Conservation (phyloP, 352 stramenopile genomes). For the Phytophthora sp. region DNA sequence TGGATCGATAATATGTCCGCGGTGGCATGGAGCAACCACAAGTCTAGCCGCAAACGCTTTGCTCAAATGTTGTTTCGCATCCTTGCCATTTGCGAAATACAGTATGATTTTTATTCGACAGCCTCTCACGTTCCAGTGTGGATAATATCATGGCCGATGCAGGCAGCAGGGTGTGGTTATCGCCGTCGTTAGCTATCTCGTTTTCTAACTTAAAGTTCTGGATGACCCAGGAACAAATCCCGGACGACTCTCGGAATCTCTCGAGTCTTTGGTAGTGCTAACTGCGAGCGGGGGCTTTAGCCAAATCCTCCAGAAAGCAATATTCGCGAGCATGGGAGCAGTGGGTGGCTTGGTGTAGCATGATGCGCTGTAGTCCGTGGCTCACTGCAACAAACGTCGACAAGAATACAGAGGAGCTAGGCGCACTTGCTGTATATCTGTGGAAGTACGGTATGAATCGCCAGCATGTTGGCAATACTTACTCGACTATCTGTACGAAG, state of each 20-base stretch:
- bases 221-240: slow-evolving; percentile 18
- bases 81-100: slow-evolving; percentile 7
- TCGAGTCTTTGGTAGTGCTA: slow-evolving; percentile 22
- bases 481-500: slow-evolving; percentile 15
- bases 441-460: slow-evolving; percentile 32
- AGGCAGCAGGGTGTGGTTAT: slow-evolving; percentile 28
- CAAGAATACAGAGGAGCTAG: slow-evolving; percentile 23
- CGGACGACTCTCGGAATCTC: slow-evolving; percentile 22
- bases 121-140: slow-evolving; percentile 14
- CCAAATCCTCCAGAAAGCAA: background rate
- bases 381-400: background rate
- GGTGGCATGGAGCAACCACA: slow-evolving; percentile 15
- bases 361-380: slow-evolving; percentile 17
- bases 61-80: slow-evolving; percentile 23
- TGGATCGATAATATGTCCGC: slow-evolving; percentile 20
- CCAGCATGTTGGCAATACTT: slow-evolving; percentile 2
- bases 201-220: slow-evolving; percentile 9
- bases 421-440: slow-evolving; percentile 16
- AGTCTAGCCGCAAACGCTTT: slow-evolving; percentile 5
- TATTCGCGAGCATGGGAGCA: slow-evolving; percentile 18
- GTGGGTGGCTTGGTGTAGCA: slow-evolving; percentile 9
- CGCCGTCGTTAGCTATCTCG: background rate
- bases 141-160: slow-evolving; percentile 24
- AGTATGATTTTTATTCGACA: slow-evolving; percentile 13
- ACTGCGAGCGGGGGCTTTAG: slow-evolving; percentile 20